Base-by-base conservation (phyloP, 495 filamentous ascomycete genomes). In the Daldinia concentrica region DNA sequence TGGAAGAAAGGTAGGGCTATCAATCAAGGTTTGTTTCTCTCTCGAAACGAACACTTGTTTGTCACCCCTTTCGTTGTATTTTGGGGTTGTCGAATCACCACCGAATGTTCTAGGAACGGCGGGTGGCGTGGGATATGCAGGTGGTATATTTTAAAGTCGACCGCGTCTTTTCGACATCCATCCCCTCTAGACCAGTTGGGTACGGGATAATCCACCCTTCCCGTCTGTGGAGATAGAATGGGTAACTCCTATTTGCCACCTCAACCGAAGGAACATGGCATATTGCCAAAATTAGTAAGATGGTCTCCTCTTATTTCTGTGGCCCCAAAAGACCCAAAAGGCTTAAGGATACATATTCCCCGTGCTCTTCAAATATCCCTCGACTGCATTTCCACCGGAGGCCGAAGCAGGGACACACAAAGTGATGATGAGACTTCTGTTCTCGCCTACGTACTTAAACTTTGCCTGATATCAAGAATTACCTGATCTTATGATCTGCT, bases 231-330 rank as follows among this genome's bases (percentile, higher is more conserved):
- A 73, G 71, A 64, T 58, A 50, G 56, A 66, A 69, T 66, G 62
- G 36, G 29, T 26, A 37, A 17, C 15, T 73, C 62, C 62, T 64
- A 73, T 73, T 69, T 60, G 66, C 58, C 71, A 63, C 58, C 43
- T 19, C 51, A 69, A 59, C 62, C 66, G 66, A 73, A 69, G 41
- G 45, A 54, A 58, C 64, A 69, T 73, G 57, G 71, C 66, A 69
- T 32, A 73, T 73, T 73, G 57, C 71, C 71, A 66, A 24, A 73
- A 69, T 73, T 69, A 73, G 71, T 73, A 73, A 73, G 71, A 73
- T 52, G 41, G 36, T 34, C 65, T 65, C 55, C 65, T 68, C 57
- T 58, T 48, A 66, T 69, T 73, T 62, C 56, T 66, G 55, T 59
- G 43, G 54, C 32, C 14, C 64, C 39, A 62, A 29, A 39, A 8